Conservation (phyloP, 352 stramenopile genomes). For the Globisporangium spiculum region DNA sequence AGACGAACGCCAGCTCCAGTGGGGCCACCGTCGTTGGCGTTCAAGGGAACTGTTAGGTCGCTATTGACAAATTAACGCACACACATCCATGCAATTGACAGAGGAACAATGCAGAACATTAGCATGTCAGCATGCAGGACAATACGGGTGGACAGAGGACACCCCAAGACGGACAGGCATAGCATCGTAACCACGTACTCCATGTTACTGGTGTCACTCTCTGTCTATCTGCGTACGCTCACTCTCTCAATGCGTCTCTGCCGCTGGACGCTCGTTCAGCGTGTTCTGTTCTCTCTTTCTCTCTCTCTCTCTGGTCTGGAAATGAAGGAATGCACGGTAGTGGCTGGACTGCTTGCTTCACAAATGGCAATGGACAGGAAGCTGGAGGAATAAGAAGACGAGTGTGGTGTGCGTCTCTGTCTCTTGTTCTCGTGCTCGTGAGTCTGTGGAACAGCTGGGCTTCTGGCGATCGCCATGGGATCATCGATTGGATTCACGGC, state of each 20-base stretch:
- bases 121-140: not conserved
- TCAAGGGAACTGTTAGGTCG: constrained; percentile 31
- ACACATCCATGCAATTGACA: not conserved
- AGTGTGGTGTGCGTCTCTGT: not conserved
- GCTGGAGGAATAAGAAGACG: not conserved
- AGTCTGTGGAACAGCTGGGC: not conserved
- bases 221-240: not conserved
- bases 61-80: constrained; percentile 8
- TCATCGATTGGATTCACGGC: not conserved
- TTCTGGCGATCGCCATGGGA: not conserved
- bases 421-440: not conserved
- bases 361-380: not conserved
- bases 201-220: not conserved
- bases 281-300: not conserved
- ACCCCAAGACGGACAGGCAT: too few species aligned
- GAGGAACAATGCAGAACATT: not conserved
- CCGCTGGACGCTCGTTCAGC: not conserved
- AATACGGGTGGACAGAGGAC: not conserved
- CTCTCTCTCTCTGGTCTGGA: not conserved
- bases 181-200: not conserved
- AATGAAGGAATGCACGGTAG: not conserved
- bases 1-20: constrained; percentile 7
- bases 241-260: not conserved
- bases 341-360: not conserved
- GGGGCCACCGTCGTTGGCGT: constrained; percentile 16